These are phyloP conservation scores for Cutaneotrichosporon daszewskae DNA, from an alignment of 1,284 basidiomycete genomes.

Conservation along the genomic window DNA sequence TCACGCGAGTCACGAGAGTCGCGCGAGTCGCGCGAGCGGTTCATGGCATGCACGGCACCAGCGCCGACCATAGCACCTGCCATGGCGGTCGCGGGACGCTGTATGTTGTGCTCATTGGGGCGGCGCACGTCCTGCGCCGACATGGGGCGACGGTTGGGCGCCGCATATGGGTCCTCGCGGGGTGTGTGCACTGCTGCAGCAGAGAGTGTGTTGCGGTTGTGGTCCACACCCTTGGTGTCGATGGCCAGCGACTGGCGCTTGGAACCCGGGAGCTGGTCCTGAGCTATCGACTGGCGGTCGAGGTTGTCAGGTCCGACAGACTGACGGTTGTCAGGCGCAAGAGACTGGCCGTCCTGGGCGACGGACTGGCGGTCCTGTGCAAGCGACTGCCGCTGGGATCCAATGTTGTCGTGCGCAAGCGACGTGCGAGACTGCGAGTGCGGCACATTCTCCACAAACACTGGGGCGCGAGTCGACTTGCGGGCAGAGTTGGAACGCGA, in stretches of 20 bases:
- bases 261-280: too few species aligned
- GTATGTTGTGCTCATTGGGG: background rate
- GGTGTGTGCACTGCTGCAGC: background rate
- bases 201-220: too few species aligned
- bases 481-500: background rate
- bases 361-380: too few species aligned
- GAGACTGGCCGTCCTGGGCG: too few species aligned
- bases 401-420: too few species aligned
- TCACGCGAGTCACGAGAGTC: background rate
- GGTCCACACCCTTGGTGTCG: too few species aligned
- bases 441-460: slow-evolving; percentile 5
- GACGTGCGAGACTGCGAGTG: background rate
- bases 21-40: background rate
- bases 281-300: too few species aligned
- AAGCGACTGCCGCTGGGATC: too few species aligned
- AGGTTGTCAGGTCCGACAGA: too few species aligned
- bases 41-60: background rate
- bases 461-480: background rate
- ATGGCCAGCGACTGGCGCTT: too few species aligned
- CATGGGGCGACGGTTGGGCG: background rate
- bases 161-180: background rate
- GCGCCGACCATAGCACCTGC: background rate
- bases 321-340: too few species aligned
- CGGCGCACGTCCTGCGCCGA: background rate
- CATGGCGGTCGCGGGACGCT: background rate